A percentile compares a stretch with the other conserved stretches of the same genome.
Conservation (phyloP, 2,329 filamentous ascomycete species). For the Endothia cerciana region DNA sequence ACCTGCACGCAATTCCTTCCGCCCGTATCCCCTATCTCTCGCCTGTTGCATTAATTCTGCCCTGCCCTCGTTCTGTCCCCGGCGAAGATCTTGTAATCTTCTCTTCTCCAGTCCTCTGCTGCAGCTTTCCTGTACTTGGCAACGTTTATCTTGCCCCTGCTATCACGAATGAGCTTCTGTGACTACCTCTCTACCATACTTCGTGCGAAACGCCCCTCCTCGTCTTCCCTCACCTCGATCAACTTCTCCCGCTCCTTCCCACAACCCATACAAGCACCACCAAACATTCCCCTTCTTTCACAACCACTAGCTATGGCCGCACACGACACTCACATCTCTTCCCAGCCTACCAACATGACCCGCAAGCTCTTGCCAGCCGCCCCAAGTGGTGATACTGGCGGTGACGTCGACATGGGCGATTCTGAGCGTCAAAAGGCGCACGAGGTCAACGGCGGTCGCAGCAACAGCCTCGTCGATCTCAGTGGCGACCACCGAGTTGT, state of each 20-base stretch:
- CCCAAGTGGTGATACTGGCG: conserved; percentile 9
- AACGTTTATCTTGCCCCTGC: too few species aligned
- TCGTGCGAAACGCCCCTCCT: neutral
- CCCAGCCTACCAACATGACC: conserved; percentile 2
- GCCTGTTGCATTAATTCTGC: too few species aligned
- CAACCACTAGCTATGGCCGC: neutral
- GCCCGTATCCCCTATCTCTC: too few species aligned
- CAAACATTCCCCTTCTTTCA: neutral
- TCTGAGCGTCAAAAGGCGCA: neutral
- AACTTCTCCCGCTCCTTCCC: neutral
- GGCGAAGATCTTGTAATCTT: too few species aligned
- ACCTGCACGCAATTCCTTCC: too few species aligned
- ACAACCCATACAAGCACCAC: neutral
- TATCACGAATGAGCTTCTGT: too few species aligned
- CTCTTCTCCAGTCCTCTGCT: too few species aligned
- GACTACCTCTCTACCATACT: neutral
- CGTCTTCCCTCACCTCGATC: neutral
- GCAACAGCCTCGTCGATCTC: neutral
- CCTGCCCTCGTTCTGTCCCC: too few species aligned
- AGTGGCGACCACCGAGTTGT: neutral
- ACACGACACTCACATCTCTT: neutral
- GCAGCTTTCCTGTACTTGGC: too few species aligned
- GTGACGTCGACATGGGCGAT: conserved; percentile 10
- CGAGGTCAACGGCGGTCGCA: neutral
- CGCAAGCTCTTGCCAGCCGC: conserved; percentile 12